phyloP scores from a whole-genome alignment of 192 early-diverging fungal genomes.

The Linderina pennispora region DNA sequence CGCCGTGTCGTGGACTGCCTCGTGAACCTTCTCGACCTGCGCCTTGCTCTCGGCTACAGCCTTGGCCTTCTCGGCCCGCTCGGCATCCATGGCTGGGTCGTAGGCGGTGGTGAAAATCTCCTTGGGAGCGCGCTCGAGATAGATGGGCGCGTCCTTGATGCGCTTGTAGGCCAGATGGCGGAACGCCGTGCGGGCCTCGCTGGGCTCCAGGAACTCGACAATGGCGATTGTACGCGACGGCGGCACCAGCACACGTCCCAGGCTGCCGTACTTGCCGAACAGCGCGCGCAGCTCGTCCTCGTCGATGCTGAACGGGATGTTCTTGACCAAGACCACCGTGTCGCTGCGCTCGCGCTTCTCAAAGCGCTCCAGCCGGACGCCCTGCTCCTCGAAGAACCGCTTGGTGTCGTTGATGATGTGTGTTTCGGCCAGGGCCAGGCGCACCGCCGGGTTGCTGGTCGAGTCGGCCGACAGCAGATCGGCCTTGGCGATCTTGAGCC shows the following conservation, averaged over 20 bases:
- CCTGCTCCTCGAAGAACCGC: constrained; percentile 78
- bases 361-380: constrained; percentile 78
- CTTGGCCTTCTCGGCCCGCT: constrained; percentile 31
- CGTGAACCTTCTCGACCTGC: constrained; percentile 21
- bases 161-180: constrained; percentile 82
- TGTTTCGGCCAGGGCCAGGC: constrained; percentile 96
- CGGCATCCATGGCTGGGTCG: constrained; percentile 30
- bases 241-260: constrained; percentile 87
- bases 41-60: constrained; percentile 30
- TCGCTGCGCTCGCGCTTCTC: constrained; percentile 72
- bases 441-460: constrained; percentile 76
- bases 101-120: constrained; percentile 65
- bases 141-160: constrained; percentile 87
- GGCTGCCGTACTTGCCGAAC: constrained; percentile 83
- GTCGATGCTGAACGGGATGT: constrained; percentile 77
- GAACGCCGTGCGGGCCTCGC: constrained; percentile 88
- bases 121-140: constrained; percentile 87
- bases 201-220: constrained; percentile 86
- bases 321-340: constrained; percentile 93
- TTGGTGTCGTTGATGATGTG: constrained; percentile 95
- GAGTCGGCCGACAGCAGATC: constrained; percentile 82
- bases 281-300: constrained; percentile 75
- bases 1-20: constrained; percentile 47
- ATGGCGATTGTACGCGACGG: constrained; percentile 91
- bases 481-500: constrained; percentile 82